phyloP scores from a whole-genome alignment of 1,284 basidiomycete species.

The Cryptococcus sp. region DNA sequence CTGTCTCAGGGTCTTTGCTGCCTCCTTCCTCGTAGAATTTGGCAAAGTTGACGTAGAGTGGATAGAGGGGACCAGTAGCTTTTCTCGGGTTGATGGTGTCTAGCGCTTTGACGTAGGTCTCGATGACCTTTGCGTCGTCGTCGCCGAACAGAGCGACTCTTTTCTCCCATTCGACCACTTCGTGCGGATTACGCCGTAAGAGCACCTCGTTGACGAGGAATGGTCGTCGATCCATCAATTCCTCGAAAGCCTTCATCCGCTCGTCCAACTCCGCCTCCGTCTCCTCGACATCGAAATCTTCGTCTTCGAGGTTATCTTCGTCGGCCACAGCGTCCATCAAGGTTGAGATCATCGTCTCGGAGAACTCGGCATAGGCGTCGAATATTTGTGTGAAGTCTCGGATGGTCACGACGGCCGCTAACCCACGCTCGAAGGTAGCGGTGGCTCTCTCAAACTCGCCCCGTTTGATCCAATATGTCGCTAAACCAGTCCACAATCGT shows the following conservation, averaged over 20 bases:
- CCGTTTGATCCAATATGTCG: slow-evolving; percentile 98
- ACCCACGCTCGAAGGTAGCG: slow-evolving; percentile 83
- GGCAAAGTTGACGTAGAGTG: slow-evolving; percentile 92
- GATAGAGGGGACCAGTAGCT: slow-evolving; percentile 87
- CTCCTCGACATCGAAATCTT: slow-evolving; percentile 70
- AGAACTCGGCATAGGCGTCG: slow-evolving; percentile 93
- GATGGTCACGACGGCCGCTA: slow-evolving; percentile 83
- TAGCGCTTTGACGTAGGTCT: slow-evolving; percentile 87
- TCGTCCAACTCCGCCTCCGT: slow-evolving; percentile 83
- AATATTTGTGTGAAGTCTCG: slow-evolving; percentile 98
- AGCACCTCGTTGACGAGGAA: slow-evolving; percentile 97
- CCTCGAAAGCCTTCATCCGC: slow-evolving; percentile 92
- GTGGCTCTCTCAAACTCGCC: slow-evolving; percentile 89
- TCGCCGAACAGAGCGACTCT: slow-evolving; percentile 90
- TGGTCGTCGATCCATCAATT: slow-evolving; percentile 89
- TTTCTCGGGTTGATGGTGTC: slow-evolving; percentile 86
- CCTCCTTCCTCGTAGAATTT: slow-evolving; percentile 98
- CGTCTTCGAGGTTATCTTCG: slow-evolving; percentile 62
- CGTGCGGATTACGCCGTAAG: slow-evolving; percentile 90
- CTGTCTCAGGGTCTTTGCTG: slow-evolving; percentile 57
- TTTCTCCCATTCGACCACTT: slow-evolving; percentile 99
- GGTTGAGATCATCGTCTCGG: slow-evolving; percentile 85
- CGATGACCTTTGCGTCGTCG: slow-evolving; percentile 90
- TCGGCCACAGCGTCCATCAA: slow-evolving; percentile 82
- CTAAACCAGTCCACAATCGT: slow-evolving; percentile 91